These are phyloP conservation scores for Cyberlindnera xylosilytica DNA, from an alignment of 805 yeast species.

Conservation along the genomic window DNA sequence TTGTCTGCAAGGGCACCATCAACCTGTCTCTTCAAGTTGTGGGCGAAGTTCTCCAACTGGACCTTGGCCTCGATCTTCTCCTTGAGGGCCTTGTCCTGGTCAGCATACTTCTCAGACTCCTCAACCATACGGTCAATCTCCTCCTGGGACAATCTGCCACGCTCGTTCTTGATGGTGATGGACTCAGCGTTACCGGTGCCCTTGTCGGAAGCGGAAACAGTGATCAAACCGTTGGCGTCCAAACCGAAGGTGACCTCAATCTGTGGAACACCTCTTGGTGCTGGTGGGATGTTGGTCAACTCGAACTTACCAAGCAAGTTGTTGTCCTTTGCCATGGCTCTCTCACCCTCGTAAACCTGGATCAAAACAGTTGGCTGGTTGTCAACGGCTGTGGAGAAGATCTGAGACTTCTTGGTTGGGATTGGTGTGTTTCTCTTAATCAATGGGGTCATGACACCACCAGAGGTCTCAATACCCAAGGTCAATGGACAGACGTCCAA, in stretches of 20 bases:
- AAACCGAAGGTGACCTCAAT: constrained; percentile 86
- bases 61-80: constrained; percentile 87
- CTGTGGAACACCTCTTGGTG: constrained; percentile 91
- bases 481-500: constrained; percentile 94
- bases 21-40: constrained; percentile 71
- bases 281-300: constrained; percentile 83
- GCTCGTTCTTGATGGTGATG: constrained; percentile 88
- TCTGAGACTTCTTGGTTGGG: constrained; percentile 93
- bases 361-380: constrained; percentile 94
- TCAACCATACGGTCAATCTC: constrained; percentile 97
- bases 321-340: constrained; percentile 92
- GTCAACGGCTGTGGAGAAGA: constrained; percentile 93
- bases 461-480: constrained; percentile 93
- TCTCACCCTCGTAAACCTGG: constrained; percentile 95
- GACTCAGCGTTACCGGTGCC: constrained; percentile 92
- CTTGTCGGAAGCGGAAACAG: constrained; percentile 85
- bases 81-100: constrained; percentile 82
- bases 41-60: constrained; percentile 84
- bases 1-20: constrained; percentile 64
- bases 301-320: constrained; percentile 85
- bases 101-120: constrained; percentile 93
- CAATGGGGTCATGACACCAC: constrained; percentile 96
- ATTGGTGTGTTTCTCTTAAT: constrained; percentile 94
- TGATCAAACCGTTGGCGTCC: constrained; percentile 84
- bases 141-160: constrained; percentile 90